Base-by-base conservation (phyloP, 352 stramenopile genomes). In the Globisporangium emineosum region DNA sequence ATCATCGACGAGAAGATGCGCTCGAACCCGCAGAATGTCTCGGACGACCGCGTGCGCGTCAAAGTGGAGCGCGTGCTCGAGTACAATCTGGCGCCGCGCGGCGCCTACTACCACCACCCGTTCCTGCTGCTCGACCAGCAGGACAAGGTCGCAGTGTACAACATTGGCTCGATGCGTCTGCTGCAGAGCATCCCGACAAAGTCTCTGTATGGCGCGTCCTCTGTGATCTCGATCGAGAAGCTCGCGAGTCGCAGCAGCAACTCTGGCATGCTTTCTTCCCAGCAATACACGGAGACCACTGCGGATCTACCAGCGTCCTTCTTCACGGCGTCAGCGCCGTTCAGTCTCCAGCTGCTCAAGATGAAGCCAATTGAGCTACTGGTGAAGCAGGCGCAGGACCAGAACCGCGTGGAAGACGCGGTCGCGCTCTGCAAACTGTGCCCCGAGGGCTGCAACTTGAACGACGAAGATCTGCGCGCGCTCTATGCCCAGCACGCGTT, bases 341-440 rank as follows among this genome's bases (percentile, higher is more conserved):
- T 87, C 55, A 61, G 69, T 12, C 37, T 88, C 19, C 80, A 88
- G 25, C 32, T 81, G 43, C 65, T 86, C 42, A 72, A 78, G 60
- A 91, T 90, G 81, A 57, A 73, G 13, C 67, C 82, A 1, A 65
- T 94, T 43, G 57, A 66, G 30, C 65, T 82, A n/a, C 73, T 87
- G 57, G 64, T 94, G 5, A 69, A 86, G 47, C 68, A 70, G 3
- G 76, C 68, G 2, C 64, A 86, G 23, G 64, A 60, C 6, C 68
- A 70, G 17, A 50, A 67, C 2, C 73, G 70, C 6, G 64, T 90
- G 10, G 69, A 79, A 57, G 79, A 93, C 51, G 84, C 86, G 0
- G 76, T 93, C 10, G 70, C 73, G n/a, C 62, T 95, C 19, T 86
- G 73, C 27, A 76, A 86, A 55, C 56, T 91, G 17, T 93, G 86